A percentile compares a stretch with the other conserved stretches of the same genome.
These are phyloP conservation scores for Pseudogymnoascus sp. DNA, from an alignment of 2,329 filamentous ascomycete species.

Conservation along the genomic window DNA sequence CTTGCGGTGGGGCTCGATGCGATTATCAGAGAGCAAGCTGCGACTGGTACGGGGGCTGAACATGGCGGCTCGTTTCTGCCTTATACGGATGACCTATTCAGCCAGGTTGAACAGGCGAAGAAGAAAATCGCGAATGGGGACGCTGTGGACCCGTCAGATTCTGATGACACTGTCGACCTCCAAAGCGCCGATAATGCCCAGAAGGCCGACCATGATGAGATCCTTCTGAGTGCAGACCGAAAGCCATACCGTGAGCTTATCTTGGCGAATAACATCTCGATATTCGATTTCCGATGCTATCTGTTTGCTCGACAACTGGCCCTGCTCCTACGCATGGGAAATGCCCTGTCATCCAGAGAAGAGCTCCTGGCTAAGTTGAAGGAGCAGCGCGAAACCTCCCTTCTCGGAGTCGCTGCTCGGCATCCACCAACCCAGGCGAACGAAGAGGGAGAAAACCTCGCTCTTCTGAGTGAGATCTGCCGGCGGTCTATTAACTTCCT, in stretches of 20 bases:
- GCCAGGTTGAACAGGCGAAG: constrained; percentile 45
- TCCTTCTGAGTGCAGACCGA: constrained; percentile 53
- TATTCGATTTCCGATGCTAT: constrained; percentile 93
- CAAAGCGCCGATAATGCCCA: constrained; percentile 35
- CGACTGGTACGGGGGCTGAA: constrained; percentile 49
- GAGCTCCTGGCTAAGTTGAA: constrained; percentile 54
- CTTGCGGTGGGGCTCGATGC: constrained; percentile 79
- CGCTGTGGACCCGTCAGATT: constrained; percentile 28
- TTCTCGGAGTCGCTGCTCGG: constrained; percentile 48
- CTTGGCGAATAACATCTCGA: constrained; percentile 84
- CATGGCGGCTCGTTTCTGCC: constrained; percentile 64
- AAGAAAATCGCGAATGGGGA: constrained; percentile 31
- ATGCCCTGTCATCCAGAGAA: constrained; percentile 54
- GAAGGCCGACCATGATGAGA: constrained; percentile 40
- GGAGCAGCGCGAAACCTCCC: constrained; percentile 50
- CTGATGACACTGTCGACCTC: constrained; percentile 40
- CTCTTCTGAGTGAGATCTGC: constrained; percentile 78
- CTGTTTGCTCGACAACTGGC: constrained; percentile 85
- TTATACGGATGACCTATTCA: constrained; percentile 66
- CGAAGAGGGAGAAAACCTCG: constrained; percentile 64
- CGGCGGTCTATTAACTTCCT: constrained; percentile 77
- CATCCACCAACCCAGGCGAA: constrained; percentile 38
- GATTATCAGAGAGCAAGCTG: constrained; percentile 65
- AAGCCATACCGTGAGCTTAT: constrained; percentile 91
- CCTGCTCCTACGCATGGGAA: constrained; percentile 74